These are phyloP conservation scores for Eucalyptus regnans DNA, from an alignment of 345 rosid species.

Conservation along the genomic window DNA sequence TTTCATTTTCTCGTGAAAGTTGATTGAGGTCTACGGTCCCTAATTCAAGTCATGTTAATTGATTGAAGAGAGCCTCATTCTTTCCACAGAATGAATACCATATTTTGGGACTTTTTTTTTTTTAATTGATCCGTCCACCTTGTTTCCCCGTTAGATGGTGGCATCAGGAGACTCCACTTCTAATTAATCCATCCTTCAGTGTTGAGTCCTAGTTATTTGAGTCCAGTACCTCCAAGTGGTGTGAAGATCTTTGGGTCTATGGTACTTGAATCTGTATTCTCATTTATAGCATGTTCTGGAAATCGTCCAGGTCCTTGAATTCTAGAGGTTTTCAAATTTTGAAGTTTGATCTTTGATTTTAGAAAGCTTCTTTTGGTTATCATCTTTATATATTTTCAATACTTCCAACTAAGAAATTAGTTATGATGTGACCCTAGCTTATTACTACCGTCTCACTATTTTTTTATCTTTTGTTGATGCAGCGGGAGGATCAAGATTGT, in stretches of 20 bases:
- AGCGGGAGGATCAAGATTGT: conserved; percentile 8
- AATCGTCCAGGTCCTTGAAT: background rate
- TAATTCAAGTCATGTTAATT: background rate
- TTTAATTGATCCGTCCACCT: background rate
- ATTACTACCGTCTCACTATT: background rate
- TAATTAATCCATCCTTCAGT: background rate
- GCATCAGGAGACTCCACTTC: background rate
- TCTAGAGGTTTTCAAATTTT: background rate
- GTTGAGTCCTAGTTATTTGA: background rate
- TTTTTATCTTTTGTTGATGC: background rate
- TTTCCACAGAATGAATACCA: background rate
- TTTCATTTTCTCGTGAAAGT: background rate
- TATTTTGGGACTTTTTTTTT: background rate
- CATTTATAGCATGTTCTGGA: background rate
- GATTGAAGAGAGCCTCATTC: background rate
- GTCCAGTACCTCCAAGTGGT: background rate
- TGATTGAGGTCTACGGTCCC: background rate
- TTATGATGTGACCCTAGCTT: background rate
- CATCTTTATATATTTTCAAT: background rate
- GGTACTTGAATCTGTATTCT: background rate
- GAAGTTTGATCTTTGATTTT: background rate
- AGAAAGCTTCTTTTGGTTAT: background rate
- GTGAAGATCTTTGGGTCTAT: background rate
- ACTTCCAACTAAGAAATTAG: background rate
- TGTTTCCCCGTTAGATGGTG: background rate